Evolutionary conservation across 1,139 yeast genomes (phyloP).

Genomic region (Yamadazyma epiphylla): DNA sequence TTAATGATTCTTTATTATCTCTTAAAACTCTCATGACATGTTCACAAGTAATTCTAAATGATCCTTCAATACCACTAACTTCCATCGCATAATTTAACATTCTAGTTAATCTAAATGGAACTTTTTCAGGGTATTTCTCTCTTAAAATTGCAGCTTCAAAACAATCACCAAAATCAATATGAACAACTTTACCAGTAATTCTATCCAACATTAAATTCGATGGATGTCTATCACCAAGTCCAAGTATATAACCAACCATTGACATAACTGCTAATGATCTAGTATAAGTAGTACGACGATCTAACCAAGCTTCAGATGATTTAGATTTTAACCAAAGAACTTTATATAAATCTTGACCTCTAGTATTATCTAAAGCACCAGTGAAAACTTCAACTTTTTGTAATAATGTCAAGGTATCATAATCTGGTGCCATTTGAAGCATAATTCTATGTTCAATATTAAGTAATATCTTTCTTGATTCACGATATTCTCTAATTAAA

Average conservation of each 20-base stretch:
- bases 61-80: conserved; percentile 97
- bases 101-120: conserved; percentile 93
- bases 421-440: conserved; percentile 98
- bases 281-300: conserved; percentile 93
- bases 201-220: conserved; percentile 94
- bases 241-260: conserved; percentile 95
- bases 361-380: conserved; percentile 89
- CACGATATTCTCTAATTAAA: conserved; percentile 87
- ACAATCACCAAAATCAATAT: conserved; percentile 98
- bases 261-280: conserved; percentile 97
- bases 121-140: conserved; percentile 96
- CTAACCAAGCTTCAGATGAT: conserved; percentile 97
- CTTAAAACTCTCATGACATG: conserved; percentile 94
- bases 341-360: conserved; percentile 94
- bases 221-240: conserved; percentile 97
- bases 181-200: conserved; percentile 90
- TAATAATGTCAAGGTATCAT: conserved; percentile 79
- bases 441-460: conserved; percentile 94
- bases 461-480: conserved; percentile 79
- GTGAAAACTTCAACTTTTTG: conserved; percentile 97
- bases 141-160: conserved; percentile 96
- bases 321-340: conserved; percentile 95
- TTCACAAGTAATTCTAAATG: conserved; percentile 93
- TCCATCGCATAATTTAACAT: conserved; percentile 99
- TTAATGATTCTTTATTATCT: conserved; percentile 89